Evolutionary conservation across 2,329 filamentous ascomycete species (phyloP).

Genomic region (Teratosphaeria viscida): DNA sequence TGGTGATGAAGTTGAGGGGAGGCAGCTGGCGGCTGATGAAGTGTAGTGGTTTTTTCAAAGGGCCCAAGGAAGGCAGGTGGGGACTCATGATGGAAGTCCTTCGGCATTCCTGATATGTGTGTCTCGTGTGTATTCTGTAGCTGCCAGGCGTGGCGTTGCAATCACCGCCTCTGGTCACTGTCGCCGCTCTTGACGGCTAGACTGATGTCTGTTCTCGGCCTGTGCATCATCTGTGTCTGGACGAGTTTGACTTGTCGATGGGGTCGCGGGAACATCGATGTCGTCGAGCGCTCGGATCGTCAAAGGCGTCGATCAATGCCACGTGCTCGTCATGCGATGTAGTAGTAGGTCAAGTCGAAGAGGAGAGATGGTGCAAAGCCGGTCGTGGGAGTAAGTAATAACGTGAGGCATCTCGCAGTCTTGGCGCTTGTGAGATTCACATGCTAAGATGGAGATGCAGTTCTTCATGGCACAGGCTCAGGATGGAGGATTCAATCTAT

Average conservation of each 20-base stretch:
- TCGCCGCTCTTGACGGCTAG: neutral
- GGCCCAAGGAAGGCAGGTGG: constrained; percentile 3
- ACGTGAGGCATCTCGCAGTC: neutral
- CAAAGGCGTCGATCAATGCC: too few relatives aligned
- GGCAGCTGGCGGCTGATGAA: constrained; percentile 13
- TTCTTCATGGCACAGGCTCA: too few relatives aligned
- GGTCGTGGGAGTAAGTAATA: neutral
- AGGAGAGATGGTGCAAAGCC: neutral
- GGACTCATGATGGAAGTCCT: neutral
- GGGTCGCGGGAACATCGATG: neutral
- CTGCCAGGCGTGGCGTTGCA: neutral
- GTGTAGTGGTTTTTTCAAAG: constrained; percentile 10
- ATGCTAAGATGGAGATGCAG: neutral
- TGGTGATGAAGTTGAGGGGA: constrained; percentile 24
- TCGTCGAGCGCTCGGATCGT: neutral
- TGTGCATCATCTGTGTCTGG: neutral
- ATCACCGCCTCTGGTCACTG: neutral
- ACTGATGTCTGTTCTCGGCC: neutral
- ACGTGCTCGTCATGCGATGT: neutral
- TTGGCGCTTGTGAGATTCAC: neutral
- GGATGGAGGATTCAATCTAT: too few relatives aligned
- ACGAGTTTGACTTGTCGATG: neutral
- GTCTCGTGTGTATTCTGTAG: neutral
- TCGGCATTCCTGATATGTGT: neutral
- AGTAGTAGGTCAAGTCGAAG: neutral